Evolutionary conservation across 2,329 filamentous ascomycete genomes (phyloP), one percentile per base, ranked within the genome.

Genomic region (Aspergillus floridensis): DNA sequence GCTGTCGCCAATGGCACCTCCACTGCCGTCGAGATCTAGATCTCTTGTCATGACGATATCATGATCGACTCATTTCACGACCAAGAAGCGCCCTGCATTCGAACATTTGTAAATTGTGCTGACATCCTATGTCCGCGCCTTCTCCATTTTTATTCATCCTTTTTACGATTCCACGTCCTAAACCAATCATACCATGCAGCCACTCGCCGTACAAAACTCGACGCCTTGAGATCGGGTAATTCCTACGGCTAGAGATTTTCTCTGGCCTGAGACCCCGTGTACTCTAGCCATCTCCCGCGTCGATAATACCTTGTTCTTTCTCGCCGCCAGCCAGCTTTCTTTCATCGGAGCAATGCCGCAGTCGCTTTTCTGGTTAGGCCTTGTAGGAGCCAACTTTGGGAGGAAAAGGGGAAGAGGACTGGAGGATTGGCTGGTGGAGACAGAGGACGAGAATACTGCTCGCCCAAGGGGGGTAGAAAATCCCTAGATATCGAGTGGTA

Each of bases 11-110:
- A 69, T 6, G 70, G 66, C 3, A 67, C 66, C 6, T 74, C 74
- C 2, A 71, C 71, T 31, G 72, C 72, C 29, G 62, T 76, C 32
- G 69, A 76, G 59, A 72, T 76, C 50, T 76, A 66, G 78, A 8
- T 21, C 31, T n/a, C 29, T 48, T 19, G 14, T 7, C 38, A 44
- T 44, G 38, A 44, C 38, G 38, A 44, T 44, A 44, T 44, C 38
- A 44, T 19, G 38, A 44, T 44, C 16, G 38, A 44, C 38, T 35
- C 32, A 35, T 35, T 35, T 16, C 38, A 44, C 38, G 38, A 44
- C 38, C 38, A 6, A 44, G 38, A 44, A 44, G 38, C n/a, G 38
- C 38, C 38, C 16, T 19, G 38, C 38, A 44, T 44, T 19, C 16
- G 38, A 44, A 8, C 16, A 4, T 19, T 44, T 44, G 38, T 44